Base-by-base conservation (phyloP, 75 land plant genomes). In the Picea glauca region DNA sequence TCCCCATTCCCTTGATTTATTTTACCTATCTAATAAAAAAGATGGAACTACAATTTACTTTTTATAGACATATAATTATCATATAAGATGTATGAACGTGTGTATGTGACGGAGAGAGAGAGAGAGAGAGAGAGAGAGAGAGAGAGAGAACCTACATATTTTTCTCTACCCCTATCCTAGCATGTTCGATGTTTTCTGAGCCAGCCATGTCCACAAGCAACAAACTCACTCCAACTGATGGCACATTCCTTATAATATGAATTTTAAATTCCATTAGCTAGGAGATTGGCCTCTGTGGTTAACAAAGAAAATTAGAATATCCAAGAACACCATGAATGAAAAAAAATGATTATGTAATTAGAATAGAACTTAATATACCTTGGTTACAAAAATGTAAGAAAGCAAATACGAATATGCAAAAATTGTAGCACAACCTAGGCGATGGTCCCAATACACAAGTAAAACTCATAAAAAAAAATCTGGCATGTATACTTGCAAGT, bases 121-220 rank as follows among this genome's bases (percentile, higher is more conserved):
- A 26, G 26, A 26, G 26, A 26, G 26, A 26, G 26, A 26, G 26
- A 26, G 26, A 26, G 26, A 26, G 26, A 26, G 26, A 26, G 0
- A 26, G 26, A 26, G 26, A 26, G 26, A 26, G 26, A 26, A 26
- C 26, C 26, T 26, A 26, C 26, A 26, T 26, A 26, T 26, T 26
- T 86, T 26, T 32, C 32, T 86, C 88, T 31, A 75, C 38, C 5
- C 86, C 88, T 4, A 77, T 58, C 23, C 86, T 86, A 77, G 88
- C 88, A 58, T 86, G 88, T 2, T 84, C 86, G 12, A 83, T 57
- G 68, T 86, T 86, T 68, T 86, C 88, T 30, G 88, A 86, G 21
- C 88, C 86, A 38, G 88, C 88, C 86, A 86, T 86, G 64, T 86
- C 88, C 56, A 86, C 83, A 20, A 86, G 83, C 35, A 84, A 80